Evolutionary conservation across 2,329 filamentous ascomycete genomes (phyloP).

Genomic region (Diplodia corticola): DNA sequence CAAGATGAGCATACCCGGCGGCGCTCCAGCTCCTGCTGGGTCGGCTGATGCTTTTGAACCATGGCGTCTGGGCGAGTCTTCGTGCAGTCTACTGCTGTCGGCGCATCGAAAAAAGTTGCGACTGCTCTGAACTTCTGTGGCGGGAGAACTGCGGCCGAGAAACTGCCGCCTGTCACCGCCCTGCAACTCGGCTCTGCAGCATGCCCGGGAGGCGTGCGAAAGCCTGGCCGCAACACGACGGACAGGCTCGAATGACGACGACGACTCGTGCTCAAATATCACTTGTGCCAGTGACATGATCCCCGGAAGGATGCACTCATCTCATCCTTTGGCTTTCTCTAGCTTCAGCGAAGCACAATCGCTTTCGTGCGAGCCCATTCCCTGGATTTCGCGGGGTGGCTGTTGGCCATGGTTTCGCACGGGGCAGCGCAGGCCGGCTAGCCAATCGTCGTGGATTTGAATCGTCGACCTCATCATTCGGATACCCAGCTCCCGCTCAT

Average conservation of each 20-base stretch:
- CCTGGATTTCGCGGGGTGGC: neutral
- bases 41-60: constrained; percentile 36
- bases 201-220: neutral
- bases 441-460: constrained; percentile 10
- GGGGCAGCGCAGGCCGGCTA: neutral
- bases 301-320: no score
- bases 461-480: constrained; percentile 19
- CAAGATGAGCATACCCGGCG: constrained; percentile 55
- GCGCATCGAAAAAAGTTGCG: constrained; percentile 25
- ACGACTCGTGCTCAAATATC: no score
- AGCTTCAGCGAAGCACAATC: neutral
- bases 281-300: no score
- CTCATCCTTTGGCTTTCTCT: neutral
- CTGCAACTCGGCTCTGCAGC: neutral
- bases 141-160: neutral
- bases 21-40: constrained; percentile 57
- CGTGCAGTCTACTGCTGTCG: constrained; percentile 24
- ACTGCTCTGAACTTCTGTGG: constrained; percentile 24
- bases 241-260: neutral
- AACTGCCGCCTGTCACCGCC: constrained; percentile 8
- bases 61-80: constrained; percentile 36
- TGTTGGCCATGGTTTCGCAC: constrained; percentile 1
- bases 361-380: neutral
- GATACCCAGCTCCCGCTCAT: constrained; percentile 10
- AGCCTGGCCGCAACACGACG: neutral